Conservation (phyloP, 2,329 filamentous ascomycete genomes). For the Fusarium oligoseptatum region DNA sequence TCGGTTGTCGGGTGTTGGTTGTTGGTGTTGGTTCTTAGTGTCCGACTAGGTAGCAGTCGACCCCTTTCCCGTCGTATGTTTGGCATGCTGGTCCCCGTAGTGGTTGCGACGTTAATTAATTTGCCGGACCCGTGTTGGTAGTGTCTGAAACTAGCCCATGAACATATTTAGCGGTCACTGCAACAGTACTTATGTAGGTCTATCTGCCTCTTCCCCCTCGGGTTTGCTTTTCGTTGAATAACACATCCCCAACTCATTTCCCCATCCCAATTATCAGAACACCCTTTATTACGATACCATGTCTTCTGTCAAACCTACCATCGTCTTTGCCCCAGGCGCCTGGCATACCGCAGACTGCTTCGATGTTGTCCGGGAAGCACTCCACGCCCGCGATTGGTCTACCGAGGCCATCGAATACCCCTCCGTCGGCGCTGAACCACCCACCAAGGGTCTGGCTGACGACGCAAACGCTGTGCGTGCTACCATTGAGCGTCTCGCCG, state of each 20-base stretch:
- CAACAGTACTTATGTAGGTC: not conserved
- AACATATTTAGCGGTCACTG: not conserved
- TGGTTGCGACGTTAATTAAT: not conserved
- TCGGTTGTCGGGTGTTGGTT: not conserved
- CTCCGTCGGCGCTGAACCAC: slow-evolving; percentile 49
- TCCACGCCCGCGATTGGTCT: slow-evolving; percentile 50
- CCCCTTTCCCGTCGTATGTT: not conserved
- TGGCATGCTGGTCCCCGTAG: not conserved
- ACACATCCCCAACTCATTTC: not conserved
- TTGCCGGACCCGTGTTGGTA: not conserved
- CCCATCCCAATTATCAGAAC: not conserved
- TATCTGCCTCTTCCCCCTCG: not conserved
- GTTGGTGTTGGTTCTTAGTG: slow-evolving; percentile 2
- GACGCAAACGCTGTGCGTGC: slow-evolving; percentile 52
- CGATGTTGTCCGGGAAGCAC: slow-evolving; percentile 45
- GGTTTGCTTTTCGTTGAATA: not conserved
- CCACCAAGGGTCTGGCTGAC: slow-evolving; percentile 41
- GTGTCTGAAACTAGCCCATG: not conserved
- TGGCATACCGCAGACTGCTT: slow-evolving; percentile 53
- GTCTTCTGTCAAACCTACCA: slow-evolving; percentile 26
- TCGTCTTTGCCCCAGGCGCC: slow-evolving; percentile 57
- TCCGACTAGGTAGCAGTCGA: not conserved
- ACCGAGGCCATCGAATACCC: slow-evolving; percentile 50
- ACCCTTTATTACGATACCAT: not conserved
- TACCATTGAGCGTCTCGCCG: slow-evolving; percentile 46